Evolutionary conservation across 345 rosid species (phyloP), one percentile per base, ranked within the genome.

Genomic region (Bruguiera parviflora): DNA sequence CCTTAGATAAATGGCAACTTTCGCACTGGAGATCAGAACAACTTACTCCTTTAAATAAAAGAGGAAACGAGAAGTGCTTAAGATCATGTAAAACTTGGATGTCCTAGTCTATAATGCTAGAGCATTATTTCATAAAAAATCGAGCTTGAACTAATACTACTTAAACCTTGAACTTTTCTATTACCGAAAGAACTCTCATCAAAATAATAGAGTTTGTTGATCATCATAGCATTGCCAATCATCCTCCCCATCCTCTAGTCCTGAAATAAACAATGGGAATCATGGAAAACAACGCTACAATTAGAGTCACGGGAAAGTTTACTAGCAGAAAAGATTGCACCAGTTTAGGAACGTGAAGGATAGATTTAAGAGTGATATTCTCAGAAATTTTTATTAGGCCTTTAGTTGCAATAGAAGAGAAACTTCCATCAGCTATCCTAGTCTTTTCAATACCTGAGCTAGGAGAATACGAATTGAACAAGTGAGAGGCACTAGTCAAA

Each of bases 271-370:
- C 35, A 59, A 59, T 20, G 7, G 18, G 8, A 59, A 24, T 13
- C n/a, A 59, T 18, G 18, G 9, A 59, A 27, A 25, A 27, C 10
- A 59, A 59, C 10, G 6, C 2, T 18, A 29, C 63, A 27, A 29
- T 24, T 37, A 33, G 19, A 35, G 19, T 63, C 52, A 0, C 37
- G 13, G 21, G 19, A 6, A 7, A 43, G 11, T 20, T 43, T 63
- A 21, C 28, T 63, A 3, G 37, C 1, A 6, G 20, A 20, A 13
- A 61, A 39, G 29, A 18, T 60, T 60, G 63, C 27, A 63, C 5
- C 24, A 49, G 57, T 62, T 62, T 62, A 18, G 19, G 65, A 62
- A 62, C 65, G 13, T 33, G 65, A 27, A 62, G 31, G 31, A n/a
- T 22, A 5, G 49, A 62, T 31, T 62, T 61, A 11, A 61, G 46